phyloP scores from a whole-genome alignment of 108 stramenopile species.

The Tribonema minus region DNA sequence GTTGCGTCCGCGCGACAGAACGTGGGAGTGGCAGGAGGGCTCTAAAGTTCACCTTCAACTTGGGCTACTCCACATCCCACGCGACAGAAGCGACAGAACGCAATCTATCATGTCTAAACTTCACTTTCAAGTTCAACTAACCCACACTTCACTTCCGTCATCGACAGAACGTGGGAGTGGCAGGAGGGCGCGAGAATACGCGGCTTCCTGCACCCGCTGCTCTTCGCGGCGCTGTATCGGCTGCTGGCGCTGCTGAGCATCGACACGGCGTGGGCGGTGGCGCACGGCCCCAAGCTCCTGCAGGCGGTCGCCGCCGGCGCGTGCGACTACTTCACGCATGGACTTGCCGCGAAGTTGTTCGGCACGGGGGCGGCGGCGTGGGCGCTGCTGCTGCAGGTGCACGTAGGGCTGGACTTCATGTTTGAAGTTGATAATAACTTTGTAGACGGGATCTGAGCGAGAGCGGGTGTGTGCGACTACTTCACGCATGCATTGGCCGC shows the following conservation, averaged over 20 bases:
- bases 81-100: too few relatives aligned
- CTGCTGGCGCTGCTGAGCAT: slow-evolving; percentile 3
- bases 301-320: slow-evolving; percentile 19
- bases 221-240: slow-evolving; percentile 23
- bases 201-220: slow-evolving; percentile 33
- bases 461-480: slow-evolving; percentile 29
- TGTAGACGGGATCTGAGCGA: too few relatives aligned
- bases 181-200: slow-evolving; percentile 14
- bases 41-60: too few relatives aligned
- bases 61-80: too few relatives aligned
- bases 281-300: slow-evolving; percentile 28
- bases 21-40: too few relatives aligned
- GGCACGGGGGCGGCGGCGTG: slow-evolving; percentile 12
- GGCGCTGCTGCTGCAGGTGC: too few relatives aligned
- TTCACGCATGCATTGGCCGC: slow-evolving; percentile 5
- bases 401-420: too few relatives aligned
- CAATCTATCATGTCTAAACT: too few relatives aligned
- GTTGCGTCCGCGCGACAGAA: too few relatives aligned
- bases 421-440: too few relatives aligned
- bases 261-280: slow-evolving; percentile 27
- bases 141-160: too few relatives aligned
- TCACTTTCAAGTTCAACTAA: too few relatives aligned
- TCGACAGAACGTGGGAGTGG: slow-evolving; percentile 44
- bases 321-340: slow-evolving; percentile 23
- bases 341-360: slow-evolving; percentile 1